Percentiles rank a stretch among this genome's conserved stretches.
Conservation (phyloP, 2,329 filamentous ascomycete genomes). For the Pseudocercospora cruenta region DNA sequence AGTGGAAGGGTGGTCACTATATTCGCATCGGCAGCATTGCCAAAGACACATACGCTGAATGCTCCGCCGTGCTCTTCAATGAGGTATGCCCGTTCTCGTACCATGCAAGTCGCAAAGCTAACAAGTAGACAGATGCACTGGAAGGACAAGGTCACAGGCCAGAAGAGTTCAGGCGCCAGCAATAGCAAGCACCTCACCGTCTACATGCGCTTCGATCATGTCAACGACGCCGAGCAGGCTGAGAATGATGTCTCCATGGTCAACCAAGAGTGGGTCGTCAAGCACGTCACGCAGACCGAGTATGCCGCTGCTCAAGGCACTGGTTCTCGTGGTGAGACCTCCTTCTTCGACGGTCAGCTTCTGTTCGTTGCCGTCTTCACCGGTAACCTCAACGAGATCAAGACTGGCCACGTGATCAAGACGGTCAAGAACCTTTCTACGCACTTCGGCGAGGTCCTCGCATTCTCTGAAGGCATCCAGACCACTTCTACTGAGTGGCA, state of each 20-base stretch:
- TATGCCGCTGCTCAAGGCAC: constrained; percentile 20
- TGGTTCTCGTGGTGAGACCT: constrained; percentile 7
- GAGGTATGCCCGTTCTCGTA: constrained; percentile 25
- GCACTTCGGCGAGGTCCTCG: constrained; percentile 31
- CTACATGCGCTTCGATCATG: constrained; percentile 44
- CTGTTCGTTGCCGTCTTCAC: constrained; percentile 26
- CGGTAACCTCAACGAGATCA: constrained; percentile 21
- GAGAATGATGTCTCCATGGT: constrained; percentile 19
- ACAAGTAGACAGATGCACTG: constrained; percentile 27
- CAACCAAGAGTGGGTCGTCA: constrained; percentile 14
- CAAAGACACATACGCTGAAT: neutral
- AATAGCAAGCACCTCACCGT: constrained; percentile 14
- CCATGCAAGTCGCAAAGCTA: constrained; percentile 13
- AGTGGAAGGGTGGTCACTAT: constrained; percentile 30
- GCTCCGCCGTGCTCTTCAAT: constrained; percentile 10
- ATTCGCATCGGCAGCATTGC: constrained; percentile 24
- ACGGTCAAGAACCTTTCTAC: constrained; percentile 24
- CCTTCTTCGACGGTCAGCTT: constrained; percentile 36
- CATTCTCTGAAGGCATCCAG: constrained; percentile 22
- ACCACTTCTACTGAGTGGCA: constrained; percentile 18
- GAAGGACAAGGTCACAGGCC: constrained; percentile 21
- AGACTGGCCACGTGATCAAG: constrained; percentile 14
- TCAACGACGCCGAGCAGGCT: constrained; percentile 38
- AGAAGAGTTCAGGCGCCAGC: constrained; percentile 11
- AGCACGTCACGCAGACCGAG: constrained; percentile 27